These are phyloP conservation scores for Poronia punctata DNA, from an alignment of 495 filamentous ascomycete genomes.

Conservation along the genomic window DNA sequence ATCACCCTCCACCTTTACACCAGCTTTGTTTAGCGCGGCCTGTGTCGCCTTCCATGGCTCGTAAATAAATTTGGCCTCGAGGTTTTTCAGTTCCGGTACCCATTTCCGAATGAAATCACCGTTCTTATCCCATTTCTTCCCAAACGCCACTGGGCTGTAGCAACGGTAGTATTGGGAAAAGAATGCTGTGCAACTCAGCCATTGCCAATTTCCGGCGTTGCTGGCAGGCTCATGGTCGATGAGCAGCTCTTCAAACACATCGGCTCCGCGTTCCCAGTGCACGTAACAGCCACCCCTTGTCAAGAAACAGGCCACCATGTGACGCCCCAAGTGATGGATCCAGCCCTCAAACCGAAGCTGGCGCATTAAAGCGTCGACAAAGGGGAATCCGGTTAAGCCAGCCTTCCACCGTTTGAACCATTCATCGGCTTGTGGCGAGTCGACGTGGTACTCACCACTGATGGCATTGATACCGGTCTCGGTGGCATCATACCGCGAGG, in stretches of 20 bases:
- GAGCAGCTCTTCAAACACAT: conserved; percentile 66
- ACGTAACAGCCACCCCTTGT: conserved; percentile 68
- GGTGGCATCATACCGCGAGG: conserved; percentile 40
- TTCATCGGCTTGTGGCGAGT: conserved; percentile 47
- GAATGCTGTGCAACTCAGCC: conserved; percentile 68
- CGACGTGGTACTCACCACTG: conserved; percentile 48
- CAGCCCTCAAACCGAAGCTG: conserved; percentile 62
- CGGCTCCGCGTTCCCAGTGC: conserved; percentile 65
- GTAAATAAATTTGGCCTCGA: conserved; percentile 62
- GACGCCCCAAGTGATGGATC: conserved; percentile 68
- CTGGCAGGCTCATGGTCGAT: conserved; percentile 65
- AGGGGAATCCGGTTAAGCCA: conserved; percentile 62
- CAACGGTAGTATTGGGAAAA: conserved; percentile 57
- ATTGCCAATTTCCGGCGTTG: conserved; percentile 69
- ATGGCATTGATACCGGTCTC: conserved; percentile 26
- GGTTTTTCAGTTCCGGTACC: conserved; percentile 53
- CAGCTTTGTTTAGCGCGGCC: conserved; percentile 52
- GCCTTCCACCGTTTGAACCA: conserved; percentile 60
- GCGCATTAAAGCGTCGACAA: conserved; percentile 69
- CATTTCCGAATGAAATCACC: conserved; percentile 53
- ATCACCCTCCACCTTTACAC: conserved; percentile 50
- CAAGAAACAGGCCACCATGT: conserved; percentile 65
- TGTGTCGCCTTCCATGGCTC: conserved; percentile 66
- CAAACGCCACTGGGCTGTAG: conserved; percentile 60
- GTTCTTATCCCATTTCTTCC: conserved; percentile 58